A percentile compares a stretch with the other conserved stretches of the same genome.
phyloP scores from a whole-genome alignment of 345 rosid genomes.

The Eucalyptus polyanthemos region DNA sequence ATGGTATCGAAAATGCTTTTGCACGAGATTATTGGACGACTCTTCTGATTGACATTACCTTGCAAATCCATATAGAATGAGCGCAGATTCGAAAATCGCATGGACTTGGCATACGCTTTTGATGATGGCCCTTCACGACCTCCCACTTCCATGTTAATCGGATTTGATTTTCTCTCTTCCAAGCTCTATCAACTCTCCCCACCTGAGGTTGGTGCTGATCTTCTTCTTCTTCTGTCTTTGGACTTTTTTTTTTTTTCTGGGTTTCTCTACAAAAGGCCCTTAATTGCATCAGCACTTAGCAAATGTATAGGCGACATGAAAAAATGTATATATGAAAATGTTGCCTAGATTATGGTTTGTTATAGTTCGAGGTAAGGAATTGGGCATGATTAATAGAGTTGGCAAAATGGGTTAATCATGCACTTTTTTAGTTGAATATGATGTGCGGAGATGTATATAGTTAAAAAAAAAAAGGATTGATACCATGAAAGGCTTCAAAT shows the following conservation, averaged over 20 bases:
- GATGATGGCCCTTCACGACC: slow-evolving; percentile 4
- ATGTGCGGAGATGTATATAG: not conserved
- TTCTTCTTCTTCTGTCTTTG: not conserved
- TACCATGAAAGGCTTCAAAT: no score
- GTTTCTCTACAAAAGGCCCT: not conserved
- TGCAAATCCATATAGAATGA: not conserved
- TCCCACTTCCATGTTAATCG: not conserved
- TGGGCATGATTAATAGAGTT: not conserved
- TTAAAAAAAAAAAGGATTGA: no score
- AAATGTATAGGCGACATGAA: not conserved
- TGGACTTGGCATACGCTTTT: slow-evolving; percentile 6
- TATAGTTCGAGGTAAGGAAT: not conserved
- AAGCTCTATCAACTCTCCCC: slow-evolving; percentile 25
- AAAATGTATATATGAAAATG: not conserved
- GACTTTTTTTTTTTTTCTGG: not conserved
- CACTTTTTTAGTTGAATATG: not conserved
- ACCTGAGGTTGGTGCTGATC: slow-evolving; percentile 4
- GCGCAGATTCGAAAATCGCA: not conserved
- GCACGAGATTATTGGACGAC: not conserved
- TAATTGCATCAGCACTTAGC: not conserved
- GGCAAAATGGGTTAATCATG: not conserved
- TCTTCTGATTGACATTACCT: not conserved
- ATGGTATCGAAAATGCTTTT: not conserved
- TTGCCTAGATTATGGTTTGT: not conserved
- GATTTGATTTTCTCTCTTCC: slow-evolving; percentile 2